phyloP scores from a whole-genome alignment of 805 yeast species.

The Metschnikowia proteae region DNA sequence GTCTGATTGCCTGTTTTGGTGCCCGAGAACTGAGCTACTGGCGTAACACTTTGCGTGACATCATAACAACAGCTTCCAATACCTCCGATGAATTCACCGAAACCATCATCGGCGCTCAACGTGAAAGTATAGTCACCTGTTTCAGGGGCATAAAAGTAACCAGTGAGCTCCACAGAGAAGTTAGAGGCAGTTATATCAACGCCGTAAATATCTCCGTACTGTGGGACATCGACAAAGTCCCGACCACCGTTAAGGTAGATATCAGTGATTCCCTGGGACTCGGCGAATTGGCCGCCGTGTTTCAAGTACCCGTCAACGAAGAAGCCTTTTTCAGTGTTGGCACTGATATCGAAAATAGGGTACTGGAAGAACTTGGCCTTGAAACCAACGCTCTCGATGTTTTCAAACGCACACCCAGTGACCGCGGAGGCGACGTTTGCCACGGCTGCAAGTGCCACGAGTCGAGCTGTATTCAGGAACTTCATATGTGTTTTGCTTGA shows the following conservation, averaged over 20 bases:
- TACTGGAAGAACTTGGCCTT: background rate
- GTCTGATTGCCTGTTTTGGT: constrained; percentile 3
- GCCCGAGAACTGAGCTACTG: background rate
- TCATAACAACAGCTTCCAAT: constrained; percentile 11
- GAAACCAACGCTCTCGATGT: background rate
- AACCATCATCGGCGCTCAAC: constrained; percentile 11
- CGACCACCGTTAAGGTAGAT: background rate
- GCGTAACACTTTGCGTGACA: constrained; percentile 7
- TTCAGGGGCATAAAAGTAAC: constrained; percentile 9
- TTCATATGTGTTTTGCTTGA: background rate
- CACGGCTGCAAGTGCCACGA: background rate
- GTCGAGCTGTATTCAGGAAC: background rate
- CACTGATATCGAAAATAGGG: background rate
- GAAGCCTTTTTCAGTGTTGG: background rate
- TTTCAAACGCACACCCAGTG: constrained; percentile 1
- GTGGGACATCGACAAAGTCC: background rate
- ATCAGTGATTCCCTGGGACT: background rate
- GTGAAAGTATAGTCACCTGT: constrained; percentile 11
- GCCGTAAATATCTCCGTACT: constrained; percentile 2
- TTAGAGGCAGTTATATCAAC: constrained; percentile 2
- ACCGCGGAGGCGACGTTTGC: background rate
- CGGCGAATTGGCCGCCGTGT: background rate
- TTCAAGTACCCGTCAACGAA: background rate
- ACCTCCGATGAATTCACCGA: constrained; percentile 8
- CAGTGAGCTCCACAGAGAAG: constrained; percentile 8